Conservation (phyloP, 768 basidiomycete genomes). For the Leccinum boreale region DNA sequence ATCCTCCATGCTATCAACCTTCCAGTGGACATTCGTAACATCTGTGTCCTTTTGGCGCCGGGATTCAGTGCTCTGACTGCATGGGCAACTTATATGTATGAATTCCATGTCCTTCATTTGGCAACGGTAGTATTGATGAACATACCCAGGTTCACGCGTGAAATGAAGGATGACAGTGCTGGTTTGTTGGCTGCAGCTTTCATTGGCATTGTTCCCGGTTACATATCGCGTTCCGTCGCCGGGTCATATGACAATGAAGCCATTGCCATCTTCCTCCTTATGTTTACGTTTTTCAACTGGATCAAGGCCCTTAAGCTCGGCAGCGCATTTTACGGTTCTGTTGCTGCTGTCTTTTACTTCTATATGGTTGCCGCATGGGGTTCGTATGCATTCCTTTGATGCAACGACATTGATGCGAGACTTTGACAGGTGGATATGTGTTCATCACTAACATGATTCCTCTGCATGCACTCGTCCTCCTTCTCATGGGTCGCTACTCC, state of each 20-base stretch:
- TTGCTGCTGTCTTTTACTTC: constrained; percentile 95
- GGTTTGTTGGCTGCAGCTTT: constrained; percentile 97
- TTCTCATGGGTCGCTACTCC: constrained; percentile 95
- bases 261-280: constrained; percentile 98
- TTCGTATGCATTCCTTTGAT: constrained; percentile 30
- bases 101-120: constrained; percentile 2
- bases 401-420: constrained; percentile 6
- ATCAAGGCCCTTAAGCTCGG: constrained; percentile 94
- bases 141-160: constrained; percentile 82
- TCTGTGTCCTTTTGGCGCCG: constrained; percentile 95
- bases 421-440: constrained; percentile 78
- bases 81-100: constrained; percentile 93
- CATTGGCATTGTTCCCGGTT: constrained; percentile 97
- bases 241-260: constrained; percentile 99
- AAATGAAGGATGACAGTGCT: constrained; percentile 93
- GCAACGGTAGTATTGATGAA: not conserved
- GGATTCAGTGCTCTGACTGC: constrained; percentile 97
- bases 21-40: constrained; percentile 95
- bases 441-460: constrained; percentile 99
- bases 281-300: constrained; percentile 98
- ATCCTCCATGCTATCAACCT: constrained; percentile 83
- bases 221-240: constrained; percentile 98
- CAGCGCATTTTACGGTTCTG: constrained; percentile 85
- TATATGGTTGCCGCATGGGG: constrained; percentile 99
- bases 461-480: constrained; percentile 88